These are phyloP conservation scores for Phytophthora sojae DNA, from an alignment of 352 stramenopile species.

Conservation along the genomic window DNA sequence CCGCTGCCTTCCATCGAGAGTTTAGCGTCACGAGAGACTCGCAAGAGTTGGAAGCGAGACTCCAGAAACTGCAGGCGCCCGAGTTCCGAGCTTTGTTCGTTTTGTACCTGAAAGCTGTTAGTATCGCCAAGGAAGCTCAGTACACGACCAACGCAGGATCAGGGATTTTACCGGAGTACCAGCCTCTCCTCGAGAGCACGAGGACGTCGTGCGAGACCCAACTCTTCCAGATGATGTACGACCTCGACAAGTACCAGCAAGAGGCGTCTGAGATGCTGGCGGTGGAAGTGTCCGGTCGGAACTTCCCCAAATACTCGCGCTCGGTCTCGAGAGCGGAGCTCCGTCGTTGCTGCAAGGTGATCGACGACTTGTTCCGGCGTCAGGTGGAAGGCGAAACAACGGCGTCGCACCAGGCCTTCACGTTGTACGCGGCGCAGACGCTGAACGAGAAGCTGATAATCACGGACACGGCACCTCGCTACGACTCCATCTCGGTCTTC, in stretches of 20 bases:
- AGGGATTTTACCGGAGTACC: conserved; percentile 54
- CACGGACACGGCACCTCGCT: conserved; percentile 68
- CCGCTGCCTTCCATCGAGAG: conserved; percentile 50
- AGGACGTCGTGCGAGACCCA: conserved; percentile 64
- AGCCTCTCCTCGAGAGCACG: conserved; percentile 54
- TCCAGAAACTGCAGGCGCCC: conserved; percentile 49
- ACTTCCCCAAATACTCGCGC: conserved; percentile 70
- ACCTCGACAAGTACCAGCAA: conserved; percentile 59
- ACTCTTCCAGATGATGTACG: conserved; percentile 75
- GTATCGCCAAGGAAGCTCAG: conserved; percentile 45
- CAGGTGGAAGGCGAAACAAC: conserved; percentile 32
- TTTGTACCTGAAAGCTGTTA: conserved; percentile 57
- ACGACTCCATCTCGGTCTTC: conserved; percentile 60
- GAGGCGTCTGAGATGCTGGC: conserved; percentile 53
- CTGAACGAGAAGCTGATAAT: conserved; percentile 63
- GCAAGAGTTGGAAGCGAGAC: conserved; percentile 49
- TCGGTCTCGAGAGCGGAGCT: conserved; percentile 63
- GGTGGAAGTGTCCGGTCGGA: conserved; percentile 64
- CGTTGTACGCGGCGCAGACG: conserved; percentile 45
- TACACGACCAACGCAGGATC: conserved; percentile 38
- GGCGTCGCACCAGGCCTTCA: conserved; percentile 60
- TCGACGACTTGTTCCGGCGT: conserved; percentile 62
- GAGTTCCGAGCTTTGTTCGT: conserved; percentile 53
- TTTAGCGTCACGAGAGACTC: conserved; percentile 44
- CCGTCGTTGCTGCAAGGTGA: conserved; percentile 48